A percentile compares a stretch with the other conserved stretches of the same genome.
Conservation (phyloP, 1,139 yeast genomes). For the Candida labiduridarum region DNA sequence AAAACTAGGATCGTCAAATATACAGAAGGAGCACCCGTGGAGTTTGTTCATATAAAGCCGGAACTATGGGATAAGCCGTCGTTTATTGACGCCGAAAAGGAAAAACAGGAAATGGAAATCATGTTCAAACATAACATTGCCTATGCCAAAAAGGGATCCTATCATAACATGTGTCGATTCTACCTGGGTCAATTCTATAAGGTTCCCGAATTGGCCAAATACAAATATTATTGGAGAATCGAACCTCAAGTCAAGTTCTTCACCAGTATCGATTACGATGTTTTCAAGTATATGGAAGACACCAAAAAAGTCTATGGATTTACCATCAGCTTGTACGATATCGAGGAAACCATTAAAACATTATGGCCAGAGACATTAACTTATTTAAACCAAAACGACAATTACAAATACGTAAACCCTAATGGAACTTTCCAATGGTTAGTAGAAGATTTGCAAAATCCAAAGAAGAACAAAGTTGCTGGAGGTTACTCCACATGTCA, state of each 20-base stretch:
- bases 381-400: constrained; percentile 57
- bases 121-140: constrained; percentile 54
- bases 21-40: constrained; percentile 51
- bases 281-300: constrained; percentile 70
- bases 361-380: constrained; percentile 72
- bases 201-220: constrained; percentile 55
- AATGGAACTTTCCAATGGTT: constrained; percentile 72
- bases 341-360: constrained; percentile 60
- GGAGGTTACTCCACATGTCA: constrained; percentile 84
- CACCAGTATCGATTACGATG: constrained; percentile 72
- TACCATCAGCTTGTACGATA: constrained; percentile 67
- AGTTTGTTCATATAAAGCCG: constrained; percentile 58
- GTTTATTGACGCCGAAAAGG: constrained; percentile 49
- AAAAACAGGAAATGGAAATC: constrained; percentile 38
- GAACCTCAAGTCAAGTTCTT: constrained; percentile 75
- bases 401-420: constrained; percentile 58
- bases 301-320: constrained; percentile 71
- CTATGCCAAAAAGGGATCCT: constrained; percentile 63
- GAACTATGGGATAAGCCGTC: constrained; percentile 69
- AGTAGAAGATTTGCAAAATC: constrained; percentile 65
- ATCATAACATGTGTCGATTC: constrained; percentile 72
- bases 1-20: constrained; percentile 40
- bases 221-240: constrained; percentile 73
- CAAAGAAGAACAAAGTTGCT: constrained; percentile 52
- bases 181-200: constrained; percentile 65